Evolutionary conservation across 345 rosid species (phyloP).

Genomic region (Eucalyptus urophylla): DNA sequence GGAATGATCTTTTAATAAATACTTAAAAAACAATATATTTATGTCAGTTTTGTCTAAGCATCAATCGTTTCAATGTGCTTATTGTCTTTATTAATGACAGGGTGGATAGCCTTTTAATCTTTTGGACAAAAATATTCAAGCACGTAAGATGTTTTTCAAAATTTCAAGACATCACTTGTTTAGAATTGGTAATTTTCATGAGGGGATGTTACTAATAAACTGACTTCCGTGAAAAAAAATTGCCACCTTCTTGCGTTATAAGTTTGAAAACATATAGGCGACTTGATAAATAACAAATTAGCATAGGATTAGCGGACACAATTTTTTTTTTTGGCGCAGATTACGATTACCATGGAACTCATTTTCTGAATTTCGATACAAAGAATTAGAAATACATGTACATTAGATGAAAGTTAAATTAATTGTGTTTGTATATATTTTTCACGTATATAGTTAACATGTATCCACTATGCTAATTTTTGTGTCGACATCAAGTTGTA

Average conservation of each 20-base stretch:
- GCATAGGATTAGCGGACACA: not conserved
- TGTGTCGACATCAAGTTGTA: not conserved
- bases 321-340: not conserved
- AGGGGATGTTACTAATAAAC: not conserved
- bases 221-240: not conserved
- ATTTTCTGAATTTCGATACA: not conserved
- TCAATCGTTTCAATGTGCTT: not conserved
- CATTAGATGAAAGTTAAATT: not conserved
- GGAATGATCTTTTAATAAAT: not conserved
- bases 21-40: not conserved
- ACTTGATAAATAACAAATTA: not conserved
- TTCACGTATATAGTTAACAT: not conserved
- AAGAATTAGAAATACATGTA: not conserved
- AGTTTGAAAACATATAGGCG: not conserved
- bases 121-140: not conserved
- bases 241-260: not conserved
- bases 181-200: not conserved
- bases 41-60: not conserved
- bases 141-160: not conserved
- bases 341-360: not conserved
- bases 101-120: not conserved
- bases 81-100: not conserved
- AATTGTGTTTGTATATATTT: not conserved
- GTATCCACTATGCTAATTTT: not conserved
- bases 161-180: not conserved